Evolutionary conservation across 129 eudicot species (phyloP).

Genomic region (Helichrysum umbraculigerum): DNA sequence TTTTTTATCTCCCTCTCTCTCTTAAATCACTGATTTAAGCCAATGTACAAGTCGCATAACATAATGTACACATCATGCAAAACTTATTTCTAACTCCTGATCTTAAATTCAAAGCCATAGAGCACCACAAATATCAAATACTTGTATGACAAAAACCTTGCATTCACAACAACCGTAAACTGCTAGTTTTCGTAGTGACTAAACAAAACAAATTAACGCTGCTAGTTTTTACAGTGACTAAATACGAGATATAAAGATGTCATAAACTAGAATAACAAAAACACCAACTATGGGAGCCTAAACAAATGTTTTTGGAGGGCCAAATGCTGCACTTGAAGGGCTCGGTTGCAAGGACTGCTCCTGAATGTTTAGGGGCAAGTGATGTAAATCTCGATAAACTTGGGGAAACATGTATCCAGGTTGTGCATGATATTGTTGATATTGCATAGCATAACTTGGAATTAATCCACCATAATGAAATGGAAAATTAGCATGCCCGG

Average conservation of each 20-base stretch:
- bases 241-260: neutral
- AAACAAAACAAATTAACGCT: no score
- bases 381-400: neutral
- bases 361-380: neutral
- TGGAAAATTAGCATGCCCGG: neutral
- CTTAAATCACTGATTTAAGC: neutral
- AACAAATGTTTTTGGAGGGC: neutral
- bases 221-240: no score
- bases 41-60: neutral
- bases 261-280: neutral
- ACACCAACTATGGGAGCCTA: neutral
- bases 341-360: neutral
- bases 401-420: neutral
- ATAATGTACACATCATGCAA: neutral
- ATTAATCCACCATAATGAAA: neutral
- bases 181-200: no score
- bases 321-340: neutral
- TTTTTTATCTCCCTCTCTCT: no score
- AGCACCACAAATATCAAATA: neutral
- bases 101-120: neutral
- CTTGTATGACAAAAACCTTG: no score
- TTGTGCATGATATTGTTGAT: neutral
- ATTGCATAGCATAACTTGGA: constrained; percentile 3
- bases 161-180: no score
- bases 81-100: neutral